These are phyloP conservation scores for Tephrocybe sp. DNA, from an alignment of 768 basidiomycete species.

Conservation along the genomic window DNA sequence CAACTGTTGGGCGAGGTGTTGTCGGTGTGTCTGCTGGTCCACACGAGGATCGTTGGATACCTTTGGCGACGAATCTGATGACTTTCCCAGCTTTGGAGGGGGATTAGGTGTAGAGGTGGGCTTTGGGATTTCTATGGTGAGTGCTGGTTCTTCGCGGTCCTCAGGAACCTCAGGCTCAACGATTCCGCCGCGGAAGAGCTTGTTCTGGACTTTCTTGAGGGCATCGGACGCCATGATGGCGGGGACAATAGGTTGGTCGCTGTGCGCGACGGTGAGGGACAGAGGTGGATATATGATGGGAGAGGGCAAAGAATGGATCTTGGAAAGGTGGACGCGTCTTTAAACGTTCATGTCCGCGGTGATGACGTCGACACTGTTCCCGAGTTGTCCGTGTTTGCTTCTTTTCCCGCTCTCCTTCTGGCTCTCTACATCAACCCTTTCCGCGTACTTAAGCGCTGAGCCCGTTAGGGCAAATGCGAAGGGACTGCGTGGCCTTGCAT, in stretches of 20 bases:
- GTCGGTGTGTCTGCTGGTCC: conserved; percentile 46
- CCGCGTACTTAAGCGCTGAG: not conserved
- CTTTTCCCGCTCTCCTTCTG: not conserved
- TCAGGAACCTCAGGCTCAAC: conserved; percentile 14
- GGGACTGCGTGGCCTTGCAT: no score
- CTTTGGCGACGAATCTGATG: conserved; percentile 34
- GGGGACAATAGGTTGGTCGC: not conserved
- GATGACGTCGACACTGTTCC: conserved; percentile 6
- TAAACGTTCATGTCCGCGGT: not conserved
- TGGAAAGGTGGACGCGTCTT: conserved; percentile 4
- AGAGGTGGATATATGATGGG: not conserved
- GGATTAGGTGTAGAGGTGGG: conserved; percentile 34
- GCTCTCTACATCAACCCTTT: not conserved
- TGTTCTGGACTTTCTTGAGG: conserved; percentile 68
- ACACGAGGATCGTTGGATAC: conserved; percentile 17
- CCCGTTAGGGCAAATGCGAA: no score
- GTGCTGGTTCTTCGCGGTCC: conserved; percentile 28
- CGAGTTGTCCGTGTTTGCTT: conserved; percentile 5
- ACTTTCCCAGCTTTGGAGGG: conserved; percentile 47
- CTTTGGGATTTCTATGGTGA: conserved; percentile 75
- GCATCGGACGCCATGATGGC: conserved; percentile 36
- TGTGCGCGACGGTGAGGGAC: not conserved
- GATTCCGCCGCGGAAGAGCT: conserved; percentile 56
- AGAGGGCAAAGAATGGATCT: not conserved
- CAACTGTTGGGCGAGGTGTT: conserved; percentile 60